Evolutionary conservation across 352 stramenopile species (phyloP).

Genomic region (Aphanomyces stellatus): DNA sequence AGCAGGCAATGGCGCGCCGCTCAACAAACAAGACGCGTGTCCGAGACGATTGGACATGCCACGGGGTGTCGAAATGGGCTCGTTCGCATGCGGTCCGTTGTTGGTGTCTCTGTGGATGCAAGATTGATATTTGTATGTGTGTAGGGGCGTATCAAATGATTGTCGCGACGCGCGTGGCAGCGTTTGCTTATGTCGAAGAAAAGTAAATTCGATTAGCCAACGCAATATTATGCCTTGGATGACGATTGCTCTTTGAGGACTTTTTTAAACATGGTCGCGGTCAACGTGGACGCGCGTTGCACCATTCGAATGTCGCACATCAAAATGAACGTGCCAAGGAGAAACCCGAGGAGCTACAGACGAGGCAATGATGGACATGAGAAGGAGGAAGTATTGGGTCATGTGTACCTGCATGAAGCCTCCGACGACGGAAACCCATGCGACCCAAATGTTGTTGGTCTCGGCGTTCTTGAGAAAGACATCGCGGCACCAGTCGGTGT

Average conservation of each 20-base stretch:
- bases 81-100: slow-evolving; percentile 2
- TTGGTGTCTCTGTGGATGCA: neutral
- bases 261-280: too few species aligned
- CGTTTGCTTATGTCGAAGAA: slow-evolving; percentile 6
- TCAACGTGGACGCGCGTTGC: neutral
- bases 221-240: neutral
- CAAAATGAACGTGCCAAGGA: slow-evolving; percentile 11
- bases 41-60: slow-evolving; percentile 22
- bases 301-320: slow-evolving; percentile 17
- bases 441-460: slow-evolving; percentile 16
- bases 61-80: neutral
- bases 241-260: too few species aligned
- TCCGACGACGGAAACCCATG: neutral
- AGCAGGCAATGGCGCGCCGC: slow-evolving; percentile 49
- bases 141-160: slow-evolving; percentile 21
- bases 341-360: slow-evolving; percentile 11
- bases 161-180: neutral
- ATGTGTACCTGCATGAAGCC: neutral
- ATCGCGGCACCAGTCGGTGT: slow-evolving; percentile 7
- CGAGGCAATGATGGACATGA: neutral
- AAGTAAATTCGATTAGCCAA: neutral
- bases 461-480: slow-evolving; percentile 16
- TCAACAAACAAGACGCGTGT: slow-evolving; percentile 44
- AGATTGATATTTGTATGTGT: neutral
- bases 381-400: neutral